A percentile compares a stretch with the other conserved stretches of the same genome.
Conservation (phyloP, 495 filamentous ascomycete species). For the Rhypophila decipiens region DNA sequence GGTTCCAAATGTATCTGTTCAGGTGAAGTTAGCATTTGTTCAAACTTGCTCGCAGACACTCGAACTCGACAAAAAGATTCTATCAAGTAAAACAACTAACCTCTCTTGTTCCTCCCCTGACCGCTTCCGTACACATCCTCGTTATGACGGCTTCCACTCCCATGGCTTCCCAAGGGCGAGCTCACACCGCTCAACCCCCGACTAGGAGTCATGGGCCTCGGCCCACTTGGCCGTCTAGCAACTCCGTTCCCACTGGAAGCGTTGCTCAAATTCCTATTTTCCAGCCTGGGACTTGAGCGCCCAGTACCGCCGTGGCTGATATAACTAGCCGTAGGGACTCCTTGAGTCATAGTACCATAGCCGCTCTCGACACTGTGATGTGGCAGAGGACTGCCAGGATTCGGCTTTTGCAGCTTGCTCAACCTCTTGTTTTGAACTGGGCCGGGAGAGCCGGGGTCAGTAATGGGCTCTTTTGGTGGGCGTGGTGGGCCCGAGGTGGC, state of each 20-base stretch:
- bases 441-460: slow-evolving; percentile 18
- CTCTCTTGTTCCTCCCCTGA: slow-evolving; percentile 43
- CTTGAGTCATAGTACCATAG: slow-evolving; percentile 41
- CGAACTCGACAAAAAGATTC: background rate
- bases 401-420: slow-evolving; percentile 35
- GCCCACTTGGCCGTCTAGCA: slow-evolving; percentile 41
- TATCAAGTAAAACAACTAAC: slow-evolving; percentile 28
- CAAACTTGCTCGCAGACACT: no score
- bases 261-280: slow-evolving; percentile 42
- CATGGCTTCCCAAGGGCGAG: slow-evolving; percentile 16
- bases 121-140: slow-evolving; percentile 20
- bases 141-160: slow-evolving; percentile 18
- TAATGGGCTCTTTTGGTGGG: slow-evolving; percentile 47
- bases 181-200: no score
- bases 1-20: slow-evolving; percentile 48
- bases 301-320: slow-evolving; percentile 24
- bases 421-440: slow-evolving; percentile 29
- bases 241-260: slow-evolving; percentile 35
- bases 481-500: slow-evolving; percentile 34
- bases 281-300: slow-evolving; percentile 30
- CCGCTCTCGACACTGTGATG: slow-evolving; percentile 45
- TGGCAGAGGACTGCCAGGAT: slow-evolving; percentile 28
- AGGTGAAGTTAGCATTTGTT: background rate
- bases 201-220: slow-evolving; percentile 48
- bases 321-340: slow-evolving; percentile 29